Conservation (phyloP, 1,139 yeast species). For the Taiozyma sp. region DNA sequence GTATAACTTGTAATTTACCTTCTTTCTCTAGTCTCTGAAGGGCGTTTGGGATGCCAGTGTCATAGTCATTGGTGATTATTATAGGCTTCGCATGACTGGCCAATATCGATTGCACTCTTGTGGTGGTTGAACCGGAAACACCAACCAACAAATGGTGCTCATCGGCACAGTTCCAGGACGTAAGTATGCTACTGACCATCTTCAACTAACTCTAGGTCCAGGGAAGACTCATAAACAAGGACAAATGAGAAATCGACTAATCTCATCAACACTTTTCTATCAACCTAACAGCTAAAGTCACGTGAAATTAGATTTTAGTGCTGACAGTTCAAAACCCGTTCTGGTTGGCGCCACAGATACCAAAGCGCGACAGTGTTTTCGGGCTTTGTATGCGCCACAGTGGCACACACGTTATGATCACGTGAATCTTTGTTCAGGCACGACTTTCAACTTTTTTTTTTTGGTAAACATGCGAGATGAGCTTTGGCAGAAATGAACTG, state of each 20-base stretch:
- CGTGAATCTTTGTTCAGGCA: background rate
- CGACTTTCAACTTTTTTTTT: background rate
- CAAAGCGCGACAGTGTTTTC: background rate
- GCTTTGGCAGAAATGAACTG: background rate
- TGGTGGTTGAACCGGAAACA: constrained; percentile 43
- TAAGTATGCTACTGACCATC: constrained; percentile 32
- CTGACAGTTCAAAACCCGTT: background rate
- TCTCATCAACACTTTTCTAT: background rate
- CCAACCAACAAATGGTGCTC: constrained; percentile 67
- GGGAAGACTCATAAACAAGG: background rate
- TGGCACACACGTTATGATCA: background rate
- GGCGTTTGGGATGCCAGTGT: constrained; percentile 24
- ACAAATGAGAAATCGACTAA: background rate
- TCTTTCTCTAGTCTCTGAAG: constrained; percentile 24
- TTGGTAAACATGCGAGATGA: background rate
- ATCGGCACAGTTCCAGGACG: constrained; percentile 45
- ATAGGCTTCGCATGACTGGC: constrained; percentile 58
- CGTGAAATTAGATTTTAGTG: background rate
- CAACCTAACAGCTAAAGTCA: background rate
- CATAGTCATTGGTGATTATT: constrained; percentile 32
- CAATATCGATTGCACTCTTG: constrained; percentile 45
- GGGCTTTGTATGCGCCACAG: background rate
- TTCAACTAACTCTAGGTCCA: background rate
- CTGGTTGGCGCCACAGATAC: background rate
- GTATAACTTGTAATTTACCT: constrained; percentile 30